phyloP scores from a whole-genome alignment of 2,329 filamentous ascomycete species.

The Cylindrodendrum hubeiense region DNA sequence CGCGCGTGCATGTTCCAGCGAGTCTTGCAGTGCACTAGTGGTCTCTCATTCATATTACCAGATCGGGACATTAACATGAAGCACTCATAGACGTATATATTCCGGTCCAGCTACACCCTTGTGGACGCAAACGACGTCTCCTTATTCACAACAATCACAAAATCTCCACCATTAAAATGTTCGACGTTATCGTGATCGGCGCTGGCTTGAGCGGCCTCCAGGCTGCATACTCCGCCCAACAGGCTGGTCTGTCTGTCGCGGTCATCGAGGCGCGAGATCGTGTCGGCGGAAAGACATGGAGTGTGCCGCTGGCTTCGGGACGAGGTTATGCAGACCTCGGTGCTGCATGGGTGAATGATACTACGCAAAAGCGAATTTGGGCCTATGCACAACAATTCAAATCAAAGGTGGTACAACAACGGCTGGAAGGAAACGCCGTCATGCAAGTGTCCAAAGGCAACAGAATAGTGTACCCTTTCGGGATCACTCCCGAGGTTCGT shows the following conservation, averaged over 20 bases:
- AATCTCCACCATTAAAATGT: conserved; percentile 7
- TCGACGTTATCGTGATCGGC: conserved; percentile 56
- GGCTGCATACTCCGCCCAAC: conserved; percentile 51
- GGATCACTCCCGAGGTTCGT: conserved; percentile 39
- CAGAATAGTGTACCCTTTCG: conserved; percentile 33
- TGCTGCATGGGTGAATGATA: conserved; percentile 72
- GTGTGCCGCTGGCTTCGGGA: conserved; percentile 46
- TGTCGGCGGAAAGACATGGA: conserved; percentile 66
- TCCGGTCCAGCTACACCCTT: background rate
- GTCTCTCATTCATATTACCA: conserved; percentile 4
- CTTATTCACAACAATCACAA: background rate
- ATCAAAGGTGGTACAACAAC: conserved; percentile 59
- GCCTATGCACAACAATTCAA: conserved; percentile 55
- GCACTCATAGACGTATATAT: background rate
- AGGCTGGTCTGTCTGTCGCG: conserved; percentile 53
- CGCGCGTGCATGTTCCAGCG: background rate
- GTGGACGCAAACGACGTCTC: no score
- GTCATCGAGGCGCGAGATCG: conserved; percentile 63
- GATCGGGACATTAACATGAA: background rate
- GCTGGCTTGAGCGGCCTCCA: conserved; percentile 56
- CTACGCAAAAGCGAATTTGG: conserved; percentile 61
- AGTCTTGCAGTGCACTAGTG: background rate
- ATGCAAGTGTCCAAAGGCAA: conserved; percentile 54
- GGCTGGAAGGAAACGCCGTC: conserved; percentile 58
- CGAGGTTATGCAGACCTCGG: conserved; percentile 62